phyloP scores from a whole-genome alignment of 164 flowering plant species.

The Litsea cubeba region DNA sequence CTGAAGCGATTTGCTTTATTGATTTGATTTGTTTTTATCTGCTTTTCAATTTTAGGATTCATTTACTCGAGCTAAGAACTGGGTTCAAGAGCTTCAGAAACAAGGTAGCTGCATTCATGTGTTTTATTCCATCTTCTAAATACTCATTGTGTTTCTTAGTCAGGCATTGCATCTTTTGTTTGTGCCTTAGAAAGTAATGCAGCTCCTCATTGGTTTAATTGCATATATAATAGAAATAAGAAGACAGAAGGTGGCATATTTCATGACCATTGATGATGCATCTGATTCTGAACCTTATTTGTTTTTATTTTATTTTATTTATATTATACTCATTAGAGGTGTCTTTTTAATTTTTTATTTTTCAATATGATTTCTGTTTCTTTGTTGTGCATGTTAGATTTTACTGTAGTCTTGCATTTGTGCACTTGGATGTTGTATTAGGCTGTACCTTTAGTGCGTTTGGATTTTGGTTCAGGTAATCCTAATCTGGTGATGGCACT shows the following conservation, averaged over 20 bases:
- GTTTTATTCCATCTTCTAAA: neutral
- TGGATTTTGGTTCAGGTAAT: constrained; percentile 42
- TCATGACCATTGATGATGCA: neutral
- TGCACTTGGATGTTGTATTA: neutral
- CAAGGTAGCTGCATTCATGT: constrained; percentile 34
- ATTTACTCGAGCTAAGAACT: constrained; percentile 55
- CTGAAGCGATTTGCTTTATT: neutral
- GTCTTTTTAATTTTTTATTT: neutral
- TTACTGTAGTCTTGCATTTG: neutral
- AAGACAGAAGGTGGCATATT: neutral
- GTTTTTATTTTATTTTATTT: neutral
- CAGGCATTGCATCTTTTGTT: too few species aligned
- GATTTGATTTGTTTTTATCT: neutral
- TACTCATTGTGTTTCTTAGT: neutral
- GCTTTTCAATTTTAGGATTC: constrained; percentile 35
- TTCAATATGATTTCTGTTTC: too few species aligned
- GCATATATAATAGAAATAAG: neutral
- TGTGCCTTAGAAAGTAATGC: neutral
- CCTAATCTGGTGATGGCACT: constrained; percentile 84
- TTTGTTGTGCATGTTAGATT: too few species aligned
- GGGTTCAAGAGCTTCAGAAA: constrained; percentile 68
- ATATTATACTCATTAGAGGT: neutral
- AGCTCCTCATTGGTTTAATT: neutral
- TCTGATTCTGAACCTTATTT: neutral
- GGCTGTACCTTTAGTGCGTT: neutral